Evolutionary conservation across 1,284 basidiomycete species (phyloP).

Genomic region (Rhodotorula sp.): DNA sequence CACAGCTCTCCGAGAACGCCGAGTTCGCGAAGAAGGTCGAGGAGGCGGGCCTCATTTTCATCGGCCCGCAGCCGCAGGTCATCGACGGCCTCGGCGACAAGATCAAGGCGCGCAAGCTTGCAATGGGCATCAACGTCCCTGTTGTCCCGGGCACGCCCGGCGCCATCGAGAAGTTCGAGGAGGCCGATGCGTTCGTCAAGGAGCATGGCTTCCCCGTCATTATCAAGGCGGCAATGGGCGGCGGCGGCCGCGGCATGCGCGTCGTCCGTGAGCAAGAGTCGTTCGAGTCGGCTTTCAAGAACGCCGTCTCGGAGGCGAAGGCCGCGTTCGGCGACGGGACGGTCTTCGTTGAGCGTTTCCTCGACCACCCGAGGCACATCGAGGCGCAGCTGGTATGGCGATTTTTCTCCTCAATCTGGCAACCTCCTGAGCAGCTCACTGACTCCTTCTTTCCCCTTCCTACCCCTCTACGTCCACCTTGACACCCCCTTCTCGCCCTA

Average conservation of each 20-base stretch:
- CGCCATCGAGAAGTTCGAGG: constrained; percentile 77
- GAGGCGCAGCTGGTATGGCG: constrained; percentile 38
- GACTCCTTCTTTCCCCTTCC: too few species aligned
- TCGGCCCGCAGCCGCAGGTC: constrained; percentile 93
- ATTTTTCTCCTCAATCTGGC: too few species aligned
- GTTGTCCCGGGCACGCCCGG: constrained; percentile 98
- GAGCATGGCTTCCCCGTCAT: constrained; percentile 92
- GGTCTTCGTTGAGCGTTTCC: constrained; percentile 88
- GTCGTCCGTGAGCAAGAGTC: constrained; percentile 90
- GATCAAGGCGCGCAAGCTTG: constrained; percentile 61
- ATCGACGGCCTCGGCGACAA: constrained; percentile 98
- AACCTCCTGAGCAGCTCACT: too few species aligned
- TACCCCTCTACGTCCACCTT: too few species aligned
- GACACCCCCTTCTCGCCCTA: too few species aligned
- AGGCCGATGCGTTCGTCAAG: constrained; percentile 85
- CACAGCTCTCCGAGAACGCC: constrained; percentile 91
- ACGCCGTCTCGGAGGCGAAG: constrained; percentile 92
- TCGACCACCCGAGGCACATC: constrained; percentile 69
- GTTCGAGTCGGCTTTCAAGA: constrained; percentile 87
- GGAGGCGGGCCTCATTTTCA: constrained; percentile 94
- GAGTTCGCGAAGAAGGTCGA: constrained; percentile 94
- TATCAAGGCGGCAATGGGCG: constrained; percentile 85
- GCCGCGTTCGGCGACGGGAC: constrained; percentile 97
- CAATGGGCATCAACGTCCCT: constrained; percentile 85
- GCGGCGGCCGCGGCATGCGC: constrained; percentile 97